phyloP scores from a whole-genome alignment of 2,329 filamentous ascomycete genomes.

The Leptographium flavum region DNA sequence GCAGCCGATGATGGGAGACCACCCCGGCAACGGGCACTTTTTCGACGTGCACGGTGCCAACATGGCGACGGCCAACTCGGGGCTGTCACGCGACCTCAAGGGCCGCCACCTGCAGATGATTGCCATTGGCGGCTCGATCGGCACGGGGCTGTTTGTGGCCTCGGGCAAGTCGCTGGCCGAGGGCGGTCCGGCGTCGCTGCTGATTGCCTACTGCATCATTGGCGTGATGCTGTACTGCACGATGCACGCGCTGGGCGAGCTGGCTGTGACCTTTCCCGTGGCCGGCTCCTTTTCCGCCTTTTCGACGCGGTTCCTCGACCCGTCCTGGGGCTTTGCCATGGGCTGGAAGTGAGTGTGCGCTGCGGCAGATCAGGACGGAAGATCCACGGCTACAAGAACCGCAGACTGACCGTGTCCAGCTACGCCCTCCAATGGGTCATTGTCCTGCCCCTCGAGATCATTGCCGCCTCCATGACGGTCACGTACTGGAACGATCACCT shows the following conservation, averaged over 20 bases:
- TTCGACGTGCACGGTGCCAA: conserved; percentile 45
- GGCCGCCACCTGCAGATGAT: conserved; percentile 92
- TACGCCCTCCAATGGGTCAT: conserved; percentile 83
- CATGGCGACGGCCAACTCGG: conserved; percentile 61
- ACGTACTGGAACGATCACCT: conserved; percentile 59
- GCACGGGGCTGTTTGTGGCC: conserved; percentile 79
- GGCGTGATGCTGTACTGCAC: conserved; percentile 85
- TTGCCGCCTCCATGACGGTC: conserved; percentile 74
- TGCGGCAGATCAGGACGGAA: background rate
- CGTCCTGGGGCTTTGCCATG: conserved; percentile 91
- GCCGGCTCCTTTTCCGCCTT: conserved; percentile 87
- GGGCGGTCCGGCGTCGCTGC: conserved; percentile 64
- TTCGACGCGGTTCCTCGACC: conserved; percentile 83
- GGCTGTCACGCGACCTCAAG: conserved; percentile 65
- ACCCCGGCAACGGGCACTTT: conserved; percentile 27
- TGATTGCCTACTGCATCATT: conserved; percentile 67
- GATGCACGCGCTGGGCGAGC: conserved; percentile 79
- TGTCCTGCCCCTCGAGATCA: conserved; percentile 71
- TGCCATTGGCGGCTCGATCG: conserved; percentile 85
- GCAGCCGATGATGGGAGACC: conserved; percentile 16
- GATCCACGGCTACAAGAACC: background rate
- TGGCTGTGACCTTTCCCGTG: conserved; percentile 81
- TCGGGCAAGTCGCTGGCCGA: conserved; percentile 56
- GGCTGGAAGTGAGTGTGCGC: conserved; percentile 61
- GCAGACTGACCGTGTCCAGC: conserved; percentile 23